Evolutionary conservation across 2,329 filamentous ascomycete species (phyloP).

Genomic region (Lecanicillium sp.): DNA sequence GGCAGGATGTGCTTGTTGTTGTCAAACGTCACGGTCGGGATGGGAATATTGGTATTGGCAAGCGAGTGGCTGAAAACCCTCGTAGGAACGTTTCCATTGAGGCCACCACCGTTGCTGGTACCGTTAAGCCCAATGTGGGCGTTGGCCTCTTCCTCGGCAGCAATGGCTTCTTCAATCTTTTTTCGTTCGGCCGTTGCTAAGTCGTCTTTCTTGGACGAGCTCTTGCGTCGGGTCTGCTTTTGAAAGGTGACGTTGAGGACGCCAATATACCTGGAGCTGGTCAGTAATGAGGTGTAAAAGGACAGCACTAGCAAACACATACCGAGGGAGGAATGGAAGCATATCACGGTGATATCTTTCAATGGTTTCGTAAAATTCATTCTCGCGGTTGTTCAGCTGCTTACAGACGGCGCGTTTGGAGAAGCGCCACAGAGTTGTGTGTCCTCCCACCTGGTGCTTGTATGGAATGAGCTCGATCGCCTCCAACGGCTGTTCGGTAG

Average conservation of each 20-base stretch:
- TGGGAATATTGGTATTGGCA: conserved; percentile 51
- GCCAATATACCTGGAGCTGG: conserved; percentile 70
- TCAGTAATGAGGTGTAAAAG: too few species aligned
- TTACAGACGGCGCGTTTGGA: conserved; percentile 94
- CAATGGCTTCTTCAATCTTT: conserved; percentile 22
- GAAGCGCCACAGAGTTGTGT: conserved; percentile 93
- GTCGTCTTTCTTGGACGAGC: conserved; percentile 43
- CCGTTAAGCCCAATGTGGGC: conserved; percentile 5
- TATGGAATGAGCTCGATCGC: conserved; percentile 96
- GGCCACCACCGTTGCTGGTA: conserved; percentile 1
- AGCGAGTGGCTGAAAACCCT: conserved; percentile 67
- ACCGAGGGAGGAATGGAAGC: conserved; percentile 84
- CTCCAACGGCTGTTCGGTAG: conserved; percentile 59
- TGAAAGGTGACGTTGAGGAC: conserved; percentile 94
- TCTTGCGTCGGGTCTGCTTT: conserved; percentile 64
- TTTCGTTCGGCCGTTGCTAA: conserved; percentile 25
- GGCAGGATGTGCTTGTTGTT: conserved; percentile 93
- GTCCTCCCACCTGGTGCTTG: conserved; percentile 92
- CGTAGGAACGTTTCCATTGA: conserved; percentile 12
- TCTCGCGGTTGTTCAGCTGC: conserved; percentile 94
- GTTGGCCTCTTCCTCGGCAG: conserved; percentile 10
- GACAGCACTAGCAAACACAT: conserved; percentile 17
- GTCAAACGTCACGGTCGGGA: conserved; percentile 87
- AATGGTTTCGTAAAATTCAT: conserved; percentile 96
- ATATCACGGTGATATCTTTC: conserved; percentile 86